phyloP scores from a whole-genome alignment of 2,329 filamentous ascomycete genomes.

The Penicillium freii region DNA sequence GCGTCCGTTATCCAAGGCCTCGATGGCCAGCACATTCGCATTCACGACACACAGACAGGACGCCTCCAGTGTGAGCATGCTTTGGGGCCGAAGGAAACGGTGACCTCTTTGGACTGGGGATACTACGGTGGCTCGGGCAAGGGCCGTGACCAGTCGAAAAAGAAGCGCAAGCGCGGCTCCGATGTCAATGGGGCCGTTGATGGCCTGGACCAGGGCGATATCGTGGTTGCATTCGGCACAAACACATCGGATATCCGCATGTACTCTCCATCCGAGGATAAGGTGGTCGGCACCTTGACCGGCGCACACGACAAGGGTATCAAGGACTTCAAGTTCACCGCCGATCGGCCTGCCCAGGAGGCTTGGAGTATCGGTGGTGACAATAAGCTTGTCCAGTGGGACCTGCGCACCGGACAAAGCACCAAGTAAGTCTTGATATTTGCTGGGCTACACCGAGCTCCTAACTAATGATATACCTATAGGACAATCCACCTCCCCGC shows the following conservation, averaged over 20 bases:
- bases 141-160: slow-evolving; percentile 45
- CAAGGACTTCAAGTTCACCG: slow-evolving; percentile 52
- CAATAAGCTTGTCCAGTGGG: slow-evolving; percentile 54
- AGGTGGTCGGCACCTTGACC: slow-evolving; percentile 45
- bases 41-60: slow-evolving; percentile 52
- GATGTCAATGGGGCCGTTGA: slow-evolving; percentile 40
- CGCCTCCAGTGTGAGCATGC: slow-evolving; percentile 52
- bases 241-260: slow-evolving; percentile 50
- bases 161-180: slow-evolving; percentile 52
- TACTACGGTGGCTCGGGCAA: slow-evolving; percentile 39
- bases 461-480: slow-evolving; percentile 15
- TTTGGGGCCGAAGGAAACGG: slow-evolving; percentile 45
- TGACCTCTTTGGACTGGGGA: slow-evolving; percentile 54
- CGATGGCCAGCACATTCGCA: slow-evolving; percentile 52
- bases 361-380: slow-evolving; percentile 56
- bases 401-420: slow-evolving; percentile 45
- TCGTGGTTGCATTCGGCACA: slow-evolving; percentile 51
- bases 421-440: slow-evolving; percentile 39
- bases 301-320: slow-evolving; percentile 50
- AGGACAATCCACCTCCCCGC: slow-evolving; percentile 47
- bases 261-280: slow-evolving; percentile 50
- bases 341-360: slow-evolving; percentile 38
- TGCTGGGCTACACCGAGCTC: slow-evolving; percentile 5
- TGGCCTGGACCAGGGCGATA: slow-evolving; percentile 39
- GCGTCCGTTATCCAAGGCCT: slow-evolving; percentile 55